These are phyloP conservation scores for Globomyces pollinis-pini DNA, from an alignment of 192 early-diverging fungal species.

Conservation along the genomic window DNA sequence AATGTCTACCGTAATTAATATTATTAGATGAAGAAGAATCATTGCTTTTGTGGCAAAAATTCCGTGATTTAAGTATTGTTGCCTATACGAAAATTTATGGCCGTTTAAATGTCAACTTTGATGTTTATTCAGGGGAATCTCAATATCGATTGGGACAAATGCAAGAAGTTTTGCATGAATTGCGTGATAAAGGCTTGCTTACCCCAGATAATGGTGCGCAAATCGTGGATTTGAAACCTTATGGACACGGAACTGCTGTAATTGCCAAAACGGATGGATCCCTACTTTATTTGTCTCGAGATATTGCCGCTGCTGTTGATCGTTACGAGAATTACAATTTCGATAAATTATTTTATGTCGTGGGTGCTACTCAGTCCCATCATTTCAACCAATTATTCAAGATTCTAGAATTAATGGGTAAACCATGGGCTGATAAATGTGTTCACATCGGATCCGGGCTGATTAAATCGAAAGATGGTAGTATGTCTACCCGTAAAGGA, in stretches of 20 bases:
- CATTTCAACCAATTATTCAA: constrained; percentile 95
- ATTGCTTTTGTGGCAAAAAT: constrained; percentile 75
- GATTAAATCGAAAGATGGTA: constrained; percentile 69
- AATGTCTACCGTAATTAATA: background rate
- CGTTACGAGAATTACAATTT: constrained; percentile 83
- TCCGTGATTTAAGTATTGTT: constrained; percentile 81
- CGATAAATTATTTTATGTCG: constrained; percentile 89
- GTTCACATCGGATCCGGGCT: constrained; percentile 92
- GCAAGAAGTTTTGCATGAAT: constrained; percentile 58
- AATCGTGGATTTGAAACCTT: constrained; percentile 72
- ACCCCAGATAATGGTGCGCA: constrained; percentile 75
- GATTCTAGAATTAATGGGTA: constrained; percentile 71
- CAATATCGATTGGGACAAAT: constrained; percentile 69
- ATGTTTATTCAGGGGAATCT: constrained; percentile 93
- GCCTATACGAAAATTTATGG: constrained; percentile 89
- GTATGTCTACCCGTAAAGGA: constrained; percentile 94
- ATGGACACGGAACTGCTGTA: constrained; percentile 77
- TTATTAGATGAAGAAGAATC: constrained; percentile 60
- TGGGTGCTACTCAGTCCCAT: constrained; percentile 80
- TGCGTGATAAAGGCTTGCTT: constrained; percentile 65
- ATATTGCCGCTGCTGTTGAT: constrained; percentile 91
- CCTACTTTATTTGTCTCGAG: constrained; percentile 88
- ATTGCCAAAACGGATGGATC: constrained; percentile 88
- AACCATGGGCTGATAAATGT: constrained; percentile 75
- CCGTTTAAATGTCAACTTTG: constrained; percentile 86